Base-by-base conservation (phyloP, 2,329 filamentous ascomycete genomes). In the Aspergillus melleus region DNA sequence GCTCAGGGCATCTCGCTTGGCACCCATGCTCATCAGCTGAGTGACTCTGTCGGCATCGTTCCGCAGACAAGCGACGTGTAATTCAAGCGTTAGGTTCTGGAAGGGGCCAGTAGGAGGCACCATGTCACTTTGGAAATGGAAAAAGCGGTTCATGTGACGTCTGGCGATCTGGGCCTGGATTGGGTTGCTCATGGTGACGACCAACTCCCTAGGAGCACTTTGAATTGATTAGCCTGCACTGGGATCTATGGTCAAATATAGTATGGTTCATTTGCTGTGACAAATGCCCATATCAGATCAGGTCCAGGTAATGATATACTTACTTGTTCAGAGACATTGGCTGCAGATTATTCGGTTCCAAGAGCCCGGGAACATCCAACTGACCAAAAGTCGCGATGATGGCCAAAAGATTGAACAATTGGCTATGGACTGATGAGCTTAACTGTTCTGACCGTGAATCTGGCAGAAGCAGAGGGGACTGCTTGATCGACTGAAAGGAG, bases 41-140 rank as follows among this genome's bases (percentile, higher is more conserved):
- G 47, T 52, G 46, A 65, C 57, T 19, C 49, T 49, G 4, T 49
- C 20, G 3, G 16, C 6, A n/a, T 67, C 49, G 22, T 59, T 36
- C 4, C 47, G 32, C 9, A 64, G 24, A n/a, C 57, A 58, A 14
- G 63, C 61, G 22, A 58, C 12, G 24, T 61, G 59, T 20, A 67
- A 54, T 11, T 54, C 50, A 16, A 24, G 30, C 3, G 42, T 55
- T 1, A 59, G 22, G 32, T 55, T 24, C 19, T 16, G 11, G 12
- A 24, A 4, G 22, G 44, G 4, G 19, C 9, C 19, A 47, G 11
- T 4, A 22, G 19, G 44, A 14, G 9, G 9, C 8, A 24, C 19
- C 19, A 47, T 24, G 22, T 9, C n/a, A 12, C 12, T 47, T 6
- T 10, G 44, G 44, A 47, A 10, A 20, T 11, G 19, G 8, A 12